Evolutionary conservation across 805 yeast genomes (phyloP), one percentile per base, ranked within the genome.

Genomic region (Clavispora phyllophila): DNA sequence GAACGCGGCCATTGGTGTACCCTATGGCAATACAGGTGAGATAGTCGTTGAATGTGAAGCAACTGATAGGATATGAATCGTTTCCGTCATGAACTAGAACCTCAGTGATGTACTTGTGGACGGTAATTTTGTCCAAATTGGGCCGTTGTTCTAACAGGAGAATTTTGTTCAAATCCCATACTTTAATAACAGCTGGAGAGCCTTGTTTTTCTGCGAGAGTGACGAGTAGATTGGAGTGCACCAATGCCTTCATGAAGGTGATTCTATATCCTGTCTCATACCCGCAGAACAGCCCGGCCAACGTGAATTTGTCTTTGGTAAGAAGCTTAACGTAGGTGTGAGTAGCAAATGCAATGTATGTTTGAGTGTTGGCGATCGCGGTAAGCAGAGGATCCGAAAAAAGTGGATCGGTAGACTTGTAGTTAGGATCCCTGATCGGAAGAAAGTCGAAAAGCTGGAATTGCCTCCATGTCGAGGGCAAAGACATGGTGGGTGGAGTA

Each of bases 371-470:
- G 32, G 82, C 72, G 4, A 84, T 74, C 1, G 88, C 79, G 4
- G 85, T 72, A 29, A 89, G 60, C 10, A 80, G 68, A 1, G 90
- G 81, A 56, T 89, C 96, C 1, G 96, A 87, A 61, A 84, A 90
- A 20, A 90, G 67, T 0, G 86, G 84, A 5, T 73, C 67, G 4
- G 70, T 71, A 0, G 83, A 69, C 6, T 82, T 82, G 43, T 76
- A 73, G 45, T 76, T 68, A 5, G 98, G 98, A 57, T 93, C 99
- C 47, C 81, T 67, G 15, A 93, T 84, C 5, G 96, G 96, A 0
- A 81, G 73, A 28, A 78, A 73, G 41, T 88, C 96, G 60, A 85
- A 89, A 62, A 91, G 85, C 47, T 87, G 87, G 63, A 91, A 86
- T 56, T 86, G 96, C 46, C 91, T 71, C 90, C 90, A 85, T 34